phyloP scores from a whole-genome alignment of 2,329 filamentous ascomycete genomes.

The Verticillium nonalfalfae region DNA sequence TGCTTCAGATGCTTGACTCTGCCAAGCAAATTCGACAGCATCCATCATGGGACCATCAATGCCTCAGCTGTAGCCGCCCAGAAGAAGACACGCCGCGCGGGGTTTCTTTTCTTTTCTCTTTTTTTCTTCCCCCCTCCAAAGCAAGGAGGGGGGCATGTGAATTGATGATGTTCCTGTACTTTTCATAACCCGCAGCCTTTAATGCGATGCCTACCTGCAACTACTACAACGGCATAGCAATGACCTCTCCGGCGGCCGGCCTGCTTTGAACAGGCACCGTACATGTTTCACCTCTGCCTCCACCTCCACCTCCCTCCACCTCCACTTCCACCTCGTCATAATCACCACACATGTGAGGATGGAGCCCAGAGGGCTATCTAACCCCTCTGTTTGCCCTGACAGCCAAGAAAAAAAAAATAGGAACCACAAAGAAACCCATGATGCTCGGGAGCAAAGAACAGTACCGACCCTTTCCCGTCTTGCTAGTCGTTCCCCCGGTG shows the following conservation, averaged over 20 bases:
- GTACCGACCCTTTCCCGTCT: not conserved
- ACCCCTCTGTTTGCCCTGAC: constrained; percentile 36
- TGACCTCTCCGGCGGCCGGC: not conserved
- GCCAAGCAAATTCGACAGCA: no score
- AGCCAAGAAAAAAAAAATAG: constrained; percentile 6
- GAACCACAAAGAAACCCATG: not conserved
- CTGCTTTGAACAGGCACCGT: not conserved
- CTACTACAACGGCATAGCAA: no score
- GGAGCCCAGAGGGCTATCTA: constrained; percentile 42
- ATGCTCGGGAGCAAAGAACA: not conserved
- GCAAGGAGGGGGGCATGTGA: no score
- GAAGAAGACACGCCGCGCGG: no score
- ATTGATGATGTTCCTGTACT: no score
- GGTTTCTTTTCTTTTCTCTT: no score
- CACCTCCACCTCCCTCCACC: not conserved
- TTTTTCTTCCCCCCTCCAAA: no score
- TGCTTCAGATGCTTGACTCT: not conserved
- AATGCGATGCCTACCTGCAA: no score
- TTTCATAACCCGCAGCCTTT: no score
- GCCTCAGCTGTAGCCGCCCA: no score
- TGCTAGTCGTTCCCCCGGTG: not conserved
- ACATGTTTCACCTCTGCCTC: not conserved
- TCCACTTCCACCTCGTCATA: not conserved
- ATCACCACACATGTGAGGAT: constrained; percentile 17
- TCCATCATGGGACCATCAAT: no score